Conservation (phyloP, 108 stramenopile genomes). For the Licmophora abbreviata region DNA sequence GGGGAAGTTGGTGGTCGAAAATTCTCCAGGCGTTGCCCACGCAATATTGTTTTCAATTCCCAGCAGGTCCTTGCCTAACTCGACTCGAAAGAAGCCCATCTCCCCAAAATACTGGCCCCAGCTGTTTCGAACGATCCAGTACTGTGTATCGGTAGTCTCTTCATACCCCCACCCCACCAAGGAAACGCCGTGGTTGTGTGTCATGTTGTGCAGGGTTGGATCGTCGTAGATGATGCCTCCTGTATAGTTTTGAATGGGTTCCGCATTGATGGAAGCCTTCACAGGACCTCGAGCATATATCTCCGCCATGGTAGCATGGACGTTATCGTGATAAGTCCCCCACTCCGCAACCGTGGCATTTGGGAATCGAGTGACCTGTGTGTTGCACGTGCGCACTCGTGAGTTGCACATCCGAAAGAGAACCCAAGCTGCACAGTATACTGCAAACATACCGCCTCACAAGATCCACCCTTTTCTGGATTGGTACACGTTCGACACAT, state of each 20-base stretch:
- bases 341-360: constrained; percentile 87
- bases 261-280: constrained; percentile 81
- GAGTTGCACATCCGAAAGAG: no score
- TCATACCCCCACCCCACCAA: constrained; percentile 84
- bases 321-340: constrained; percentile 51
- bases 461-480: constrained; percentile 22
- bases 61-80: constrained; percentile 70
- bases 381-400: constrained; percentile 20
- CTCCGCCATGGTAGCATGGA: constrained; percentile 78
- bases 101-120: constrained; percentile 68
- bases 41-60: constrained; percentile 71
- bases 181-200: constrained; percentile 65
- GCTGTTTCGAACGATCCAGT: constrained; percentile 88
- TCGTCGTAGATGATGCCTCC: constrained; percentile 43
- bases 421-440: no score
- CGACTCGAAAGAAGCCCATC: constrained; percentile 63
- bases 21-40: constrained; percentile 76
- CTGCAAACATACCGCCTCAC: neutral
- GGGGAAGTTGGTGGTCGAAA: constrained; percentile 29
- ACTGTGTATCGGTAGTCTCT: constrained; percentile 35
- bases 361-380: constrained; percentile 51
- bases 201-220: constrained; percentile 35
- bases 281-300: constrained; percentile 92
- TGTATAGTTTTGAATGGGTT: constrained; percentile 43
- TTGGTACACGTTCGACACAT: constrained; percentile 70